A percentile compares a stretch with the other conserved stretches of the same genome.
Evolutionary conservation across 1,284 basidiomycete genomes (phyloP).

Genomic region (Uromyces viciae-fabae): DNA sequence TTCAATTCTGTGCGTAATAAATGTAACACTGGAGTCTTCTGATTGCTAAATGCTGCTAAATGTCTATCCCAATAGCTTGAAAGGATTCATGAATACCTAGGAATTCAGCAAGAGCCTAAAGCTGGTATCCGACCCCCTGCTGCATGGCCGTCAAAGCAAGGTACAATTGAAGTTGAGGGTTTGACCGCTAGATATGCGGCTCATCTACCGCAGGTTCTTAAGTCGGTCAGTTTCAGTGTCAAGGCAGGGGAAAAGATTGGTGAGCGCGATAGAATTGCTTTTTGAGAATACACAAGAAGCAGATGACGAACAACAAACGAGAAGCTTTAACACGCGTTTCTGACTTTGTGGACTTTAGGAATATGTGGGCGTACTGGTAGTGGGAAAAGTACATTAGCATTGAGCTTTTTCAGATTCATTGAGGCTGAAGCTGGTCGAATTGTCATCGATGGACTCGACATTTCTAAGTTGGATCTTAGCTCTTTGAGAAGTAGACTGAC

Average conservation of each 20-base stretch:
- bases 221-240: conserved; percentile 52
- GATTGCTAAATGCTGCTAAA: neutral
- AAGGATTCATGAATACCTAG: conserved; percentile 53
- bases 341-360: neutral
- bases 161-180: conserved; percentile 52
- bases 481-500: conserved; percentile 66
- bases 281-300: too few species aligned
- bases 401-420: conserved; percentile 78
- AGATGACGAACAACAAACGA: too few species aligned
- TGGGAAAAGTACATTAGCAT: conserved; percentile 81
- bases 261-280: too few species aligned
- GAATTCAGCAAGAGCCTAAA: conserved; percentile 50
- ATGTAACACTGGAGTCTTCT: neutral
- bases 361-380: conserved; percentile 62
- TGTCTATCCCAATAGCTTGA: conserved; percentile 46
- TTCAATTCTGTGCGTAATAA: conserved; percentile 2
- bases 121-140: conserved; percentile 52
- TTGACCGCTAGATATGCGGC: conserved; percentile 54
- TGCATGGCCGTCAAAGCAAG: conserved; percentile 53
- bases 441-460: conserved; percentile 80
- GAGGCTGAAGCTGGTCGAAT: conserved; percentile 60
- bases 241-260: conserved; percentile 54
- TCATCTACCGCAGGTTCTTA: conserved; percentile 53
- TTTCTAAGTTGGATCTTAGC: conserved; percentile 75
- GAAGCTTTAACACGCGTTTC: neutral